Percentiles rank a stretch among this genome's conserved stretches.
These are phyloP conservation scores for Rhododendron simsii DNA, from an alignment of 148 eudicot species.

Conservation along the genomic window DNA sequence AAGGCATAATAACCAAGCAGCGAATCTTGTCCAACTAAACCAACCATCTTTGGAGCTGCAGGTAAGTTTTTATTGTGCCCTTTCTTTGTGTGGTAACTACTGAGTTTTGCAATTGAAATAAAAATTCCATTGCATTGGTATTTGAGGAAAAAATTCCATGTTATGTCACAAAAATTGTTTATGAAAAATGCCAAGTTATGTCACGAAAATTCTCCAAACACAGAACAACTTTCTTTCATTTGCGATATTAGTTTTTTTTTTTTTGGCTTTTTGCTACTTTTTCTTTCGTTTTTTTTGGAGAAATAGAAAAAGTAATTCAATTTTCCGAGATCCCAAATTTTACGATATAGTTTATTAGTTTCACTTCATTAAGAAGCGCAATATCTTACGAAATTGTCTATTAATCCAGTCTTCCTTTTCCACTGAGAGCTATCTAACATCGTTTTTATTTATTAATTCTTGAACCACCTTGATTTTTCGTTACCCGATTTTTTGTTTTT, in stretches of 20 bases:
- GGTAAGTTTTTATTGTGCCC: conserved; percentile 4
- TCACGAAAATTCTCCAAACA: not conserved
- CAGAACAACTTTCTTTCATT: not conserved
- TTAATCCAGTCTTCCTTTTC: not conserved
- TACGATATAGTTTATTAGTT: not conserved
- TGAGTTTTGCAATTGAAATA: not conserved
- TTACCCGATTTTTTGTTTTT: no score
- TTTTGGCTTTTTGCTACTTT: not conserved
- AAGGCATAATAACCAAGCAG: conserved; percentile 11
- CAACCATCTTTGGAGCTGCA: conserved; percentile 23
- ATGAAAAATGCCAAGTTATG: no score
- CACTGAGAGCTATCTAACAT: not conserved
- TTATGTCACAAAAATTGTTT: not conserved
- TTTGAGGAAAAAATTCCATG: no score
- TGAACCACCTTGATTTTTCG: not conserved
- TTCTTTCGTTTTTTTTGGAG: not conserved
- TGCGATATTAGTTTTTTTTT: not conserved
- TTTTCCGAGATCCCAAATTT: not conserved
- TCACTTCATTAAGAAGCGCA: not conserved
- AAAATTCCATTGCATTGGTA: not conserved
- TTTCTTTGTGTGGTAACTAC: not conserved
- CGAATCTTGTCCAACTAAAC: not conserved
- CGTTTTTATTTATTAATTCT: not conserved
- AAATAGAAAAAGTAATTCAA: not conserved
- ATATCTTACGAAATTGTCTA: not conserved